Evolutionary conservation across 441 rosid species (phyloP).

Genomic region (Populus hybrid): DNA sequence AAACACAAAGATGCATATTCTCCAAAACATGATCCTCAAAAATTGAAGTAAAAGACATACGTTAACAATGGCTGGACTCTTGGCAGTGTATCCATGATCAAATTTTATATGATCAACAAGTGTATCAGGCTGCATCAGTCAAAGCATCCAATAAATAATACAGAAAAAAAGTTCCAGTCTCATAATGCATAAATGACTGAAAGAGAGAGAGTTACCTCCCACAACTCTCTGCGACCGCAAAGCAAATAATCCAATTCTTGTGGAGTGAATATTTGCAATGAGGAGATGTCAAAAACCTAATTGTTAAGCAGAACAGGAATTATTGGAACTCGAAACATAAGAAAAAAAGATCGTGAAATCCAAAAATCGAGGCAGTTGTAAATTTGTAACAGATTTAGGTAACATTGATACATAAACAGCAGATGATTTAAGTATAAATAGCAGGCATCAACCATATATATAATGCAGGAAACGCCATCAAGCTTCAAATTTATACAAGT

Average conservation of each 20-base stretch:
- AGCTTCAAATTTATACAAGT: neutral
- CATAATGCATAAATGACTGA: conserved; percentile 1
- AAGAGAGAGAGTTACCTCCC: conserved; percentile 65
- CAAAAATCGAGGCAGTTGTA: neutral
- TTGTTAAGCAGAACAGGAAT: conserved; percentile 13
- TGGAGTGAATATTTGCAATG: conserved; percentile 95
- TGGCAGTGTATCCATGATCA: conserved; percentile 98
- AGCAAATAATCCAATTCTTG: conserved; percentile 89
- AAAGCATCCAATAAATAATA: conserved; percentile 13
- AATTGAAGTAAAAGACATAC: conserved; percentile 38
- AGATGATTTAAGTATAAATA: neutral
- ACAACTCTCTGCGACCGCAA: conserved; percentile 97
- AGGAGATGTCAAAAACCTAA: conserved; percentile 93
- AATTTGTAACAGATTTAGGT: no score
- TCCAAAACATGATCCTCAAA: neutral
- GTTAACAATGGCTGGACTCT: conserved; percentile 82
- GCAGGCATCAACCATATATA: neutral
- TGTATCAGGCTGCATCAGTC: conserved; percentile 64
- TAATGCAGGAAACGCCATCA: neutral
- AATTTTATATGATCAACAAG: conserved; percentile 96
- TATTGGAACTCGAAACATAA: neutral
- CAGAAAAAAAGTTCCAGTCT: neutral
- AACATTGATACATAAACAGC: neutral
- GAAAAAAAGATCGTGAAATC: neutral
- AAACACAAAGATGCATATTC: neutral